These are phyloP conservation scores for Aaosphaeria pasadenensis DNA, from an alignment of 2,329 filamentous ascomycete species.

Conservation along the genomic window DNA sequence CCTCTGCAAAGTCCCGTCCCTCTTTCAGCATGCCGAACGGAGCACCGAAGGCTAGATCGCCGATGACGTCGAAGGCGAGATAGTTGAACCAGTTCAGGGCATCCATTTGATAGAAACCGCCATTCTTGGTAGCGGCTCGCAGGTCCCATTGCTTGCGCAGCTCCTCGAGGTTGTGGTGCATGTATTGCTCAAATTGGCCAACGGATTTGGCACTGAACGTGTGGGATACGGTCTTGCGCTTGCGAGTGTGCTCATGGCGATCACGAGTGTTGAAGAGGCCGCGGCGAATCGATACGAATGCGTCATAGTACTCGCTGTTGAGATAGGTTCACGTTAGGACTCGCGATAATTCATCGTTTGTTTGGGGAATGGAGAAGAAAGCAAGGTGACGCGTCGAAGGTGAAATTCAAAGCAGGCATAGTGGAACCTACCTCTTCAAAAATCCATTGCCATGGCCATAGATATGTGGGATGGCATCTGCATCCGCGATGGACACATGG, in stretches of 20 bases:
- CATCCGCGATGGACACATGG: constrained; percentile 79
- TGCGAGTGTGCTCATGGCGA: constrained; percentile 77
- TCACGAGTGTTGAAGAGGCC: constrained; percentile 89
- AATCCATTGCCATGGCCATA: constrained; percentile 64
- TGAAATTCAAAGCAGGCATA: background rate
- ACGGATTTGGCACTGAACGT: constrained; percentile 83
- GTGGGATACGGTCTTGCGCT: constrained; percentile 84
- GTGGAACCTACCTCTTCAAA: constrained; percentile 40
- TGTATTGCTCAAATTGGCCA: constrained; percentile 83
- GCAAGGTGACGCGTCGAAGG: too few species aligned
- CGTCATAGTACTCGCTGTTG: constrained; percentile 78
- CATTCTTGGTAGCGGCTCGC: constrained; percentile 49
- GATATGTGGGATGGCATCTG: constrained; percentile 69
- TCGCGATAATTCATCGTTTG: too few species aligned
- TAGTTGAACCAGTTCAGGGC: constrained; percentile 80
- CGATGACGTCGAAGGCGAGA: constrained; percentile 52
- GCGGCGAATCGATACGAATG: constrained; percentile 81
- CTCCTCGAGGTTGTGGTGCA: constrained; percentile 72
- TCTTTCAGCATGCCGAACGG: constrained; percentile 81
- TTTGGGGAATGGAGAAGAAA: too few species aligned
- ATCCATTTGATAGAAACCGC: constrained; percentile 63
- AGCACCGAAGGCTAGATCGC: constrained; percentile 67
- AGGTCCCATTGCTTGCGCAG: constrained; percentile 73
- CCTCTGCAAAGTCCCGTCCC: constrained; percentile 73
- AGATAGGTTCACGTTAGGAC: too few species aligned